Conservation (phyloP, 2,329 filamentous ascomycete genomes). For the Lecanicillium sp. region DNA sequence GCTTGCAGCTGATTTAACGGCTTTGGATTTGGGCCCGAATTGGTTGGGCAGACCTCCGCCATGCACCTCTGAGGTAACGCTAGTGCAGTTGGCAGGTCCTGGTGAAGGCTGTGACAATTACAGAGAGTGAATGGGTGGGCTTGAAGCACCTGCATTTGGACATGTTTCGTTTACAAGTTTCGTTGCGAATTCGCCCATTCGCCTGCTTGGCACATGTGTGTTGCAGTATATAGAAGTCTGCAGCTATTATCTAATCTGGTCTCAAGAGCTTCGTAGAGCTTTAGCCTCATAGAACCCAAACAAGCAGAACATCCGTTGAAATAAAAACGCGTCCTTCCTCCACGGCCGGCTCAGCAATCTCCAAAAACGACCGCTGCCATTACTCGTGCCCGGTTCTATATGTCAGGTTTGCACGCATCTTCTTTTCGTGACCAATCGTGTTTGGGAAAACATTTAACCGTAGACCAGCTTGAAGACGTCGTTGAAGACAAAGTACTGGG, state of each 20-base stretch:
- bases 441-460: slow-evolving; percentile 35
- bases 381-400: slow-evolving; percentile 6
- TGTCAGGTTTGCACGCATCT: background rate
- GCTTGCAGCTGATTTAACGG: background rate
- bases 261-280: background rate
- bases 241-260: background rate
- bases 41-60: no score
- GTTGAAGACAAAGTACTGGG: slow-evolving; percentile 83
- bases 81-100: no score
- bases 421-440: background rate
- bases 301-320: background rate
- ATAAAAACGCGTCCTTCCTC: background rate
- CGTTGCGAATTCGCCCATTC: no score
- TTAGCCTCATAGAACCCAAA: background rate
- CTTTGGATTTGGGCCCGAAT: no score
- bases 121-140: no score
- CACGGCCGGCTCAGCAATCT: background rate
- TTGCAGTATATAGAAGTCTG: background rate
- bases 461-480: slow-evolving; percentile 92
- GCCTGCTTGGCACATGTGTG: no score
- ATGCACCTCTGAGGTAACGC: no score
- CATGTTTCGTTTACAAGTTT: no score
- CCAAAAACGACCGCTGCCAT: background rate
- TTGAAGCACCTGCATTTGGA: no score
- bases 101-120: no score